Evolutionary conservation across 441 rosid genomes (phyloP).

Genomic region (Erodium trifolium): DNA sequence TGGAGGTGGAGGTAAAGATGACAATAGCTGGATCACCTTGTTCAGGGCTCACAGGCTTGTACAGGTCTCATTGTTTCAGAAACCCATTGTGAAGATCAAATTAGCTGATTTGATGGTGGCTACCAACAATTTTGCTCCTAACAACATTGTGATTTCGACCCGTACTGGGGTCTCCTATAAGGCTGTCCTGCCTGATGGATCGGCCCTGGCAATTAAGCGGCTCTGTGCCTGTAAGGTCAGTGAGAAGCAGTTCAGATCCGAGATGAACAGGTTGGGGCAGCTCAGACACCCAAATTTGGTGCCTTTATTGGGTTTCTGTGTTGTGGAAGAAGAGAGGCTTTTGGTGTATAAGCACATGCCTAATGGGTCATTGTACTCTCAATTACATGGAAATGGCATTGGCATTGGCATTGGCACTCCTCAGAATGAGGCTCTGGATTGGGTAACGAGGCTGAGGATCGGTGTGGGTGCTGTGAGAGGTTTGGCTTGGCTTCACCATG

Average conservation of each 20-base stretch:
- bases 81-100: slow-evolving; percentile 52
- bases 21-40: slow-evolving; percentile 46
- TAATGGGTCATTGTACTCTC: slow-evolving; percentile 45
- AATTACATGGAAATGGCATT: slow-evolving; percentile 24
- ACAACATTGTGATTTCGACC: slow-evolving; percentile 35
- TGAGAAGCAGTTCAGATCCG: slow-evolving; percentile 51
- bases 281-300: slow-evolving; percentile 64
- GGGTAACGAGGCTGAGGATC: slow-evolving; percentile 45
- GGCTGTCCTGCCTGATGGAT: slow-evolving; percentile 55
- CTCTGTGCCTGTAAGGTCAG: slow-evolving; percentile 33
- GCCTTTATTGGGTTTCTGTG: slow-evolving; percentile 55
- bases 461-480: slow-evolving; percentile 66
- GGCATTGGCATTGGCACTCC: slow-evolving; percentile 18
- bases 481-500: slow-evolving; percentile 62
- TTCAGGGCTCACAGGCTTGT: slow-evolving; percentile 50
- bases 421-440: slow-evolving; percentile 29
- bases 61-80: slow-evolving; percentile 61
- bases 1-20: slow-evolving; percentile 31
- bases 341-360: slow-evolving; percentile 62
- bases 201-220: slow-evolving; percentile 55
- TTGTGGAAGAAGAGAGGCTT: slow-evolving; percentile 50
- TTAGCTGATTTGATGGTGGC: slow-evolving; percentile 47
- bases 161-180: slow-evolving; percentile 48
- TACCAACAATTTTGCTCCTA: slow-evolving; percentile 33
- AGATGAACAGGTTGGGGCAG: slow-evolving; percentile 52